A percentile compares a stretch with the other conserved stretches of the same genome.
phyloP scores from a whole-genome alignment of 306 rosid species.

The Erythrophleum fordii region DNA sequence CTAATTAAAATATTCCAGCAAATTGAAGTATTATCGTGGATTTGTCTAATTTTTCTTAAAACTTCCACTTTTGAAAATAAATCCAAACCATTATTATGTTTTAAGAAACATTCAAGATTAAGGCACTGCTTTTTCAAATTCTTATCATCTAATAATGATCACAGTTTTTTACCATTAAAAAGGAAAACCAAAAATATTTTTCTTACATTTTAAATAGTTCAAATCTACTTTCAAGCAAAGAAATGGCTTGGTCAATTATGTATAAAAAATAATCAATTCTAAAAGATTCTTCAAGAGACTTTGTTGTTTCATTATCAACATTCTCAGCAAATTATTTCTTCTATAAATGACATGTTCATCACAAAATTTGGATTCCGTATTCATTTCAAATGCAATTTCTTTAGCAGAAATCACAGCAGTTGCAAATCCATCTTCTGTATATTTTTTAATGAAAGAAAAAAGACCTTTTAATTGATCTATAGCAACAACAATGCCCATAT shows the following conservation, averaged over 20 bases:
- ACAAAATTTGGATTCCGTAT: too few relatives aligned
- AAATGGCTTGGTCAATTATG: neutral
- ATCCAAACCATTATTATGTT: too few relatives aligned
- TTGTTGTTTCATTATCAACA: neutral
- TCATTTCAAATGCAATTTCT: neutral
- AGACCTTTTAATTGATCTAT: conserved; percentile 1
- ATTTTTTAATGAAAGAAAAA: neutral
- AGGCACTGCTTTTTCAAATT: too few relatives aligned
- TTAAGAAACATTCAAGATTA: too few relatives aligned
- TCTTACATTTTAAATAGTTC: neutral
- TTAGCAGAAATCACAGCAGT: neutral
- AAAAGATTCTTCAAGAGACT: neutral
- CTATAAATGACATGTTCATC: neutral
- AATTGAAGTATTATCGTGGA: too few relatives aligned
- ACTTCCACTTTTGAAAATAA: too few relatives aligned
- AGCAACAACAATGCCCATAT: conserved; percentile 8
- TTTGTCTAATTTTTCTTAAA: too few relatives aligned
- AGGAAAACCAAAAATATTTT: too few relatives aligned
- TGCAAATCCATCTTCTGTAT: conserved; percentile 1
- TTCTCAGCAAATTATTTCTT: neutral
- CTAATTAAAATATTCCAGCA: too few relatives aligned
- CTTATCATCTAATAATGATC: too few relatives aligned
- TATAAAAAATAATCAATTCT: neutral
- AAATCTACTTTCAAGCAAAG: neutral
- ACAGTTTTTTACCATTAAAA: too few relatives aligned